A percentile compares a stretch with the other conserved stretches of the same genome.
Conservation (phyloP, 1,284 basidiomycete genomes). For the Cystobasidium pallidum region DNA sequence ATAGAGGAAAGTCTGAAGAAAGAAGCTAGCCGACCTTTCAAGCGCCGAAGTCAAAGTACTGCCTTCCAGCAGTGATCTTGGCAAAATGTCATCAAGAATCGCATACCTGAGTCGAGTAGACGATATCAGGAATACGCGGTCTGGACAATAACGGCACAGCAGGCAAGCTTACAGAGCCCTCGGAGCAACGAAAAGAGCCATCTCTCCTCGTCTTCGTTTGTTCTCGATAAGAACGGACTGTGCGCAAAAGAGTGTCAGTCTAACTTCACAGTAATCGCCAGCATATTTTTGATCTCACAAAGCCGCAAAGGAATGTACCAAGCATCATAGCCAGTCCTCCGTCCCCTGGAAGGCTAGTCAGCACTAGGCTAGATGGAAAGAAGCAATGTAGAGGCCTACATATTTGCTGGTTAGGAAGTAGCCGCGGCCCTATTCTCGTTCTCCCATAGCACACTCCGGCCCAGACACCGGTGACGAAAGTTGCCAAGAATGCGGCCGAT, state of each 20-base stretch:
- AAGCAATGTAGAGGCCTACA: constrained; percentile 9
- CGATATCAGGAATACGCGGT: background rate
- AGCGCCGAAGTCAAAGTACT: constrained; percentile 14
- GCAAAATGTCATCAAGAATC: constrained; percentile 48
- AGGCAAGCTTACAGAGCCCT: constrained; percentile 51
- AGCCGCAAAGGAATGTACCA: constrained; percentile 50
- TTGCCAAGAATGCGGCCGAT: constrained; percentile 57
- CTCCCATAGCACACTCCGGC: constrained; percentile 48
- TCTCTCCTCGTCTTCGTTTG: constrained; percentile 56
- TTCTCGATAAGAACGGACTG: constrained; percentile 56
- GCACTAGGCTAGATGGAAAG: background rate
- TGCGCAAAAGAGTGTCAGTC: constrained; percentile 25
- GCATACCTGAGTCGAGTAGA: constrained; percentile 47
- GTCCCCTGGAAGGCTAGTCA: constrained; percentile 50
- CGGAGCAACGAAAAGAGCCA: constrained; percentile 58
- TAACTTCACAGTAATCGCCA: no score
- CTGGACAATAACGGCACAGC: background rate
- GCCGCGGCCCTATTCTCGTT: constrained; percentile 33
- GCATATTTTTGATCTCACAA: no score
- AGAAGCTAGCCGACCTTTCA: constrained; percentile 20
- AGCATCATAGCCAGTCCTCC: constrained; percentile 51
- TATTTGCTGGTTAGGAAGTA: constrained; percentile 33
- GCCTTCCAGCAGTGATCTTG: constrained; percentile 16
- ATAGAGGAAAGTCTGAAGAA: background rate
- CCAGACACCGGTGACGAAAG: constrained; percentile 56